Evolutionary conservation across 805 yeast genomes (phyloP).

Genomic region (Yarrowia sp.): DNA sequence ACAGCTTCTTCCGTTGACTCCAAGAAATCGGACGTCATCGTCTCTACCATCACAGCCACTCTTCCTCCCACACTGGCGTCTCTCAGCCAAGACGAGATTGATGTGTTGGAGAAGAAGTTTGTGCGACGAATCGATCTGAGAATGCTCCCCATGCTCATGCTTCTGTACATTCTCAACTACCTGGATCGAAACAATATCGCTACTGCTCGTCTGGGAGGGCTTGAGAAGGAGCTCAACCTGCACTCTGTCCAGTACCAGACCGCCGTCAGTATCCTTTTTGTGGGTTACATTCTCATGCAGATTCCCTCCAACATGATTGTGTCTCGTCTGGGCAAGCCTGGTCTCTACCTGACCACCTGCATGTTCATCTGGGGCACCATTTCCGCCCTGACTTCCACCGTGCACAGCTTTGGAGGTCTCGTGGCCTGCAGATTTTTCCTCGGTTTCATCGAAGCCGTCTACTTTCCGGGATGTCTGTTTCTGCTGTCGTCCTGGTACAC

Average conservation of each 20-base stretch:
- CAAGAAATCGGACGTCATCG: background rate
- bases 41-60: conserved; percentile 14
- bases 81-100: conserved; percentile 2
- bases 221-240: conserved; percentile 51
- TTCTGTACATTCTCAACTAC: conserved; percentile 48
- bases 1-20: background rate
- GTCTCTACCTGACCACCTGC: conserved; percentile 56
- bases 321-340: conserved; percentile 50
- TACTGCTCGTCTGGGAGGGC: conserved; percentile 50
- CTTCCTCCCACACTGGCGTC: conserved; percentile 7
- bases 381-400: conserved; percentile 59
- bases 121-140: conserved; percentile 59
- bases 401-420: conserved; percentile 55
- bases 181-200: conserved; percentile 52
- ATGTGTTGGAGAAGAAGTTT: conserved; percentile 53
- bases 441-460: conserved; percentile 60
- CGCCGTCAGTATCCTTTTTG: conserved; percentile 54
- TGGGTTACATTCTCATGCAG: conserved; percentile 51
- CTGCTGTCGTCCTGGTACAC: conserved; percentile 65
- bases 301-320: conserved; percentile 50
- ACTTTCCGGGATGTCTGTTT: conserved; percentile 58
- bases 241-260: conserved; percentile 54
- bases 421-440: conserved; percentile 56
- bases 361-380: conserved; percentile 60
- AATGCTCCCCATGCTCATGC: conserved; percentile 47